phyloP scores from a whole-genome alignment of 371 early-diverging fungal genomes.

The Lichtheimia ramosa region DNA sequence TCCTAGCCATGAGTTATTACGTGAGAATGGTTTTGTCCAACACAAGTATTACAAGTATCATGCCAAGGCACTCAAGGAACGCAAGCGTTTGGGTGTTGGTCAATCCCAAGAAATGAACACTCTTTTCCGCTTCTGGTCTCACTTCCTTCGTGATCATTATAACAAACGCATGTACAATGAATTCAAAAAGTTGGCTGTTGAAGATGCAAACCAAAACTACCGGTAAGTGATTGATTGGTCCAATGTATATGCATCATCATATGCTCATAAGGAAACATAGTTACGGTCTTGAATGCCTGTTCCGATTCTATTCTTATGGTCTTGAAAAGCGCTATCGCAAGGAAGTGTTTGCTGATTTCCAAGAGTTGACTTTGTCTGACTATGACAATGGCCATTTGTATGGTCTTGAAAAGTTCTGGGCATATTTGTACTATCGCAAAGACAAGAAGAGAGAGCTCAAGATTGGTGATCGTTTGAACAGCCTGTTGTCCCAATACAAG shows the following conservation, averaged over 20 bases:
- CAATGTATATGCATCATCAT: not conserved
- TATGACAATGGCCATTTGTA: slow-evolving; percentile 77
- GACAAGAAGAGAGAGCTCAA: slow-evolving; percentile 78
- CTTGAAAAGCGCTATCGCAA: slow-evolving; percentile 86
- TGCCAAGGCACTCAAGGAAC: slow-evolving; percentile 91
- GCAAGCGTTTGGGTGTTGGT: slow-evolving; percentile 89
- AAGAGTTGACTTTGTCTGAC: slow-evolving; percentile 78
- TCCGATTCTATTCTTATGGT: slow-evolving; percentile 96
- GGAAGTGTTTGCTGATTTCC: slow-evolving; percentile 89
- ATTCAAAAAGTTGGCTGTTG: slow-evolving; percentile 89
- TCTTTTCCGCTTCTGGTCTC: slow-evolving; percentile 96
- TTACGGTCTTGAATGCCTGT: slow-evolving; percentile 94
- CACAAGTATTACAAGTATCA: slow-evolving; percentile 96
- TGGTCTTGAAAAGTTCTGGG: slow-evolving; percentile 97
- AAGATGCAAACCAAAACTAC: slow-evolving; percentile 88
- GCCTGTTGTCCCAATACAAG: slow-evolving; percentile 67
- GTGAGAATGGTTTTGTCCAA: slow-evolving; percentile 94
- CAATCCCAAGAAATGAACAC: slow-evolving; percentile 98
- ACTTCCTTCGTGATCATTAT: slow-evolving; percentile 94
- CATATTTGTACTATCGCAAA: slow-evolving; percentile 88
- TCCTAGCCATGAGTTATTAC: slow-evolving; percentile 89
- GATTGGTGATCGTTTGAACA: slow-evolving; percentile 62
- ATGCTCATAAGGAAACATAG: slow-evolving; percentile 10
- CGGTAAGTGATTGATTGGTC: slow-evolving; percentile 48
- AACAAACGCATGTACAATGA: slow-evolving; percentile 92